Base-by-base conservation (phyloP, 2,329 filamentous ascomycete species). In the Beauveria brongniartii region DNA sequence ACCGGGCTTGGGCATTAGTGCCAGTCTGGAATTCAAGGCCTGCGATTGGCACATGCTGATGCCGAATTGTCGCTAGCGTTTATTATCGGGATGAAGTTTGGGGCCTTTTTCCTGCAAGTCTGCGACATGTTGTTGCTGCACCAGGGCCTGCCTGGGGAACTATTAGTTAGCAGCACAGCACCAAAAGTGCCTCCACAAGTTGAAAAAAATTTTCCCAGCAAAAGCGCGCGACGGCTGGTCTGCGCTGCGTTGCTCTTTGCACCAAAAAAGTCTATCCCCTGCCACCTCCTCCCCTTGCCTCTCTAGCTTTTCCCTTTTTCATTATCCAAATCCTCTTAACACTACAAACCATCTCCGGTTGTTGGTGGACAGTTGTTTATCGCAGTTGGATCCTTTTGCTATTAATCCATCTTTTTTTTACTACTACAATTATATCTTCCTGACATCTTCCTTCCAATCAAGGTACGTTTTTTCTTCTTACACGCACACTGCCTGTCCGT, bases 301-400 rank as follows among this genome's bases (percentile, higher is more conserved):
- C 20, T 18, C 47, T 51, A 7, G 16, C 47, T 44, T 55, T 55
- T 61, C 51, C 51, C 51, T 41, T 55, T 55, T 41, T 34, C 51
- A 41, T 55, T 24, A 12, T 44, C 56, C 28, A 43, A 47, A 26
- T 14, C 26, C 40, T 30, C 18, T 40, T 24, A 22, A 22, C 22
- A 46, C 43, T 48, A 44, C 58, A 48, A 52, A 50, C 55, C 37
- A 51, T 54, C 30, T 53, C 48, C 51, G 50, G 48, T 61, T 48
- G 58, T 61, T 22, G 58, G 58, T 55, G 51, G 58, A 55, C 51
- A 55, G 50, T 61, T 48, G 51, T 55, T 61, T 61, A 34, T 55
- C 58, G 24, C 43, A 55, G 58, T 61, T 47, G 58, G 51, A 30
- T 50, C 26, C 18, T n/a, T 40, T 54, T 53, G 40, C 47, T 60